phyloP scores from a whole-genome alignment of 1,139 yeast species.

The Scheffersomyces quercinus region DNA sequence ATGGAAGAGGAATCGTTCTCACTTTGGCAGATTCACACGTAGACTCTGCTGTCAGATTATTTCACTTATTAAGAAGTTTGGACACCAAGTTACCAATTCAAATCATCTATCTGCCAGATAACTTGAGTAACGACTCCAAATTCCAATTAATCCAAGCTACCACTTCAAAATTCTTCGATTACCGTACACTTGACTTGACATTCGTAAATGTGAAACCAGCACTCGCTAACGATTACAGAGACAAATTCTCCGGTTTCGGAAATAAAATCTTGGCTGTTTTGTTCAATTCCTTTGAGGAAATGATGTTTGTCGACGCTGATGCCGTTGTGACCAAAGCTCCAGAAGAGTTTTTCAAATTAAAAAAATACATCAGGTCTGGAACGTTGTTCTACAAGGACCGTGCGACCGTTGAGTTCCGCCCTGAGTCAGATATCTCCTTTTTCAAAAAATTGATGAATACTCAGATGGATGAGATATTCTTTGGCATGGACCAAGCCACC shows the following conservation, averaged over 20 bases:
- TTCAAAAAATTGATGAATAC: constrained; percentile 42
- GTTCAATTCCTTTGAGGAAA: constrained; percentile 22
- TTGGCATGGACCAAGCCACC: constrained; percentile 33
- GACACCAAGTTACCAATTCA: constrained; percentile 38
- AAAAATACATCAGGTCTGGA: constrained; percentile 14
- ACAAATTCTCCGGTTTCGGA: constrained; percentile 39
- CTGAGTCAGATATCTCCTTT: constrained; percentile 29
- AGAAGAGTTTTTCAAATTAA: constrained; percentile 12
- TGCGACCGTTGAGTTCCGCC: constrained; percentile 33
- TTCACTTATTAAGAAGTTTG: constrained; percentile 31
- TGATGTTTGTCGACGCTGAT: constrained; percentile 20
- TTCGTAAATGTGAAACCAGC: constrained; percentile 42
- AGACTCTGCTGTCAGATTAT: constrained; percentile 27
- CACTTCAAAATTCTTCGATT: constrained; percentile 19
- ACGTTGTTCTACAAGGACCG: constrained; percentile 21
- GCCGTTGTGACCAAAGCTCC: constrained; percentile 19
- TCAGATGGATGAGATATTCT: constrained; percentile 33
- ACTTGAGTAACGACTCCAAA: constrained; percentile 23
- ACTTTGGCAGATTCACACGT: constrained; percentile 28
- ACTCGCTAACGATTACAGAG: constrained; percentile 25
- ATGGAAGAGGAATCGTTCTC: constrained; percentile 41
- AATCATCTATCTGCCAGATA: constrained; percentile 22
- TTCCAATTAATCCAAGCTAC: constrained; percentile 26
- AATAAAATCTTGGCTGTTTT: constrained; percentile 49
- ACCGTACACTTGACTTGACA: constrained; percentile 43